phyloP scores from a whole-genome alignment of 495 filamentous ascomycete species.

The Penicillium bovifimosum region DNA sequence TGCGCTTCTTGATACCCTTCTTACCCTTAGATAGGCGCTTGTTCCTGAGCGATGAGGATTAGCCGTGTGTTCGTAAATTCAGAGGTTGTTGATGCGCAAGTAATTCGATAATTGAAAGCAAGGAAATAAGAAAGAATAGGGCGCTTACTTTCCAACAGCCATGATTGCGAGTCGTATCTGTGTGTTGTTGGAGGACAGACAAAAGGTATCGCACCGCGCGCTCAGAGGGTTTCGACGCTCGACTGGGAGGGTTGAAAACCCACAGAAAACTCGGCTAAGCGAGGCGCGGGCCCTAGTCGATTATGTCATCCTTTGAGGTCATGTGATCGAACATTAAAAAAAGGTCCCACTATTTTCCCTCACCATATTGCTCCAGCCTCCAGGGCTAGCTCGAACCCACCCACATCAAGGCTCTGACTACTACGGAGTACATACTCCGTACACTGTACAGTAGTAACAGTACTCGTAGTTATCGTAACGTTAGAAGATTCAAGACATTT shows the following conservation, averaged over 20 bases:
- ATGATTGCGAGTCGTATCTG: slow-evolving; percentile 62
- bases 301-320: slow-evolving; percentile 27
- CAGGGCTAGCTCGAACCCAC: too few relatives aligned
- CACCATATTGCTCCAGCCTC: not conserved
- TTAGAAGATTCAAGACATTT: too few relatives aligned
- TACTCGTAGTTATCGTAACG: too few relatives aligned
- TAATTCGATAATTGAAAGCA: slow-evolving; percentile 13
- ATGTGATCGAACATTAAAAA: slow-evolving; percentile 13
- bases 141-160: slow-evolving; percentile 81
- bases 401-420: not conserved
- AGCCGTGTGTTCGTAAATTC: slow-evolving; percentile 3
- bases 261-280: slow-evolving; percentile 50
- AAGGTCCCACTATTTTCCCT: not conserved
- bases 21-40: slow-evolving; percentile 99
- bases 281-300: slow-evolving; percentile 36
- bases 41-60: slow-evolving; percentile 61
- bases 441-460: too few relatives aligned
- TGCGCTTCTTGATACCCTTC: slow-evolving; percentile 99
- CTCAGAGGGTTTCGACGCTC: slow-evolving; percentile 38
- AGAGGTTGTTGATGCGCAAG: not conserved
- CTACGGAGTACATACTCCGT: too few relatives aligned
- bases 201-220: slow-evolving; percentile 39
- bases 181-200: slow-evolving; percentile 41
- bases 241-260: slow-evolving; percentile 38
- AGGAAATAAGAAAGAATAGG: slow-evolving; percentile 11